A percentile compares a stretch with the other conserved stretches of the same genome.
phyloP scores from a whole-genome alignment of 2,329 filamentous ascomycete genomes.

The Diplocarpon rosae region DNA sequence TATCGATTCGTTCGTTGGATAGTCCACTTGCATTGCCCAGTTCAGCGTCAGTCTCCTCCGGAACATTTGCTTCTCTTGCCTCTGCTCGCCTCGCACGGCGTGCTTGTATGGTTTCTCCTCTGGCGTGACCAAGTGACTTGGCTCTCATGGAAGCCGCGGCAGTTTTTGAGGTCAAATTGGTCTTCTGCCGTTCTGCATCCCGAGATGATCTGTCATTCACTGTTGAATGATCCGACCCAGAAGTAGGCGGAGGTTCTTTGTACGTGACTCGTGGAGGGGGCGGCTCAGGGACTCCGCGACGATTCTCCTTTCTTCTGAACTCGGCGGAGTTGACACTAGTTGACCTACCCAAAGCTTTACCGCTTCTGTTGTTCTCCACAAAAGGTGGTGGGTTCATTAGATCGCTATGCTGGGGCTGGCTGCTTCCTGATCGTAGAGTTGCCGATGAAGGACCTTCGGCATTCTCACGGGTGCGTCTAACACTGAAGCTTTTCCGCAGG shows the following conservation, averaged over 20 bases:
- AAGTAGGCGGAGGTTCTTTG: slow-evolving; percentile 61
- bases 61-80: slow-evolving; percentile 63
- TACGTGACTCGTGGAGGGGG: slow-evolving; percentile 37
- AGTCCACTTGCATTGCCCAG: slow-evolving; percentile 49
- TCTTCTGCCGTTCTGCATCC: slow-evolving; percentile 36
- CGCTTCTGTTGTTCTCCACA: slow-evolving; percentile 47
- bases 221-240: slow-evolving; percentile 66
- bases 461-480: slow-evolving; percentile 48
- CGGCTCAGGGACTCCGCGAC: slow-evolving; percentile 42
- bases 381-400: slow-evolving; percentile 64
- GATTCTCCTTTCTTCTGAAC: slow-evolving; percentile 53
- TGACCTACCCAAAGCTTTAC: slow-evolving; percentile 68
- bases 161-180: slow-evolving; percentile 40
- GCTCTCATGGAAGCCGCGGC: slow-evolving; percentile 56
- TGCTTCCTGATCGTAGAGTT: slow-evolving; percentile 44
- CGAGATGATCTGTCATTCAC: slow-evolving; percentile 35
- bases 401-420: slow-evolving; percentile 72
- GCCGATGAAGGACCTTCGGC: slow-evolving; percentile 38
- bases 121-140: slow-evolving; percentile 80
- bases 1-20: slow-evolving; percentile 50
- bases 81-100: slow-evolving; percentile 66
- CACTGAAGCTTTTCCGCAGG: slow-evolving; percentile 81
- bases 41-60: slow-evolving; percentile 84
- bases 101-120: slow-evolving; percentile 85
- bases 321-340: slow-evolving; percentile 89